A percentile compares a stretch with the other conserved stretches of the same genome.
phyloP scores from a whole-genome alignment of 129 eudicot species.

The Smallanthus sonchifolius region DNA sequence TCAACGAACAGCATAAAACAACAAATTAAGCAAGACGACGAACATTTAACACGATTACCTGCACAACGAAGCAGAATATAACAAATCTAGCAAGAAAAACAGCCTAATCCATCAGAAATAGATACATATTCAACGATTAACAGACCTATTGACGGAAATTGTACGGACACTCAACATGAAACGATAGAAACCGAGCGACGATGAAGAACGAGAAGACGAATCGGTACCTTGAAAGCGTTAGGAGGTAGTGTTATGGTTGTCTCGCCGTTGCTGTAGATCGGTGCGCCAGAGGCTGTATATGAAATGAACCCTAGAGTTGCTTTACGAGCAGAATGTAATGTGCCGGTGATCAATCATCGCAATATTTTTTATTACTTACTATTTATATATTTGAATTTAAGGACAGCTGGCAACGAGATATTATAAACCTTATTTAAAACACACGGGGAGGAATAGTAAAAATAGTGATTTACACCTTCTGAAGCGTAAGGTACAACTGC shows the following conservation, averaged over 20 bases:
- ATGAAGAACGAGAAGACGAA: slow-evolving; percentile 5
- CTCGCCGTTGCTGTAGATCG: slow-evolving; percentile 11
- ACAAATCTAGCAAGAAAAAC: neutral
- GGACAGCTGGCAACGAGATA: neutral
- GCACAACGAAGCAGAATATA: neutral
- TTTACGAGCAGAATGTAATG: slow-evolving; percentile 12
- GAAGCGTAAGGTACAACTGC: too few relatives aligned
- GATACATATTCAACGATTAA: neutral
- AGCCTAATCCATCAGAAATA: neutral
- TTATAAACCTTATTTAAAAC: too few relatives aligned
- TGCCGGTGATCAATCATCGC: slow-evolving; percentile 27
- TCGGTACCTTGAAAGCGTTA: slow-evolving; percentile 11
- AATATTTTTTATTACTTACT: neutral
- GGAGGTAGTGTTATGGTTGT: slow-evolving; percentile 7
- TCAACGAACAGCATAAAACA: neutral
- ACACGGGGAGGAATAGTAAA: too few relatives aligned
- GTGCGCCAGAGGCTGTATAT: slow-evolving; percentile 10
- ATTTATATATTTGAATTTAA: too few relatives aligned
- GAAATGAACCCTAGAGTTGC: slow-evolving; percentile 28
- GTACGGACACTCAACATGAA: neutral
- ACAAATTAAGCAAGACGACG: neutral
- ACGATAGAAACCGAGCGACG: neutral
- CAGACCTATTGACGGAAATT: neutral
- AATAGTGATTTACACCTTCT: too few relatives aligned
- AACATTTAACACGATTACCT: slow-evolving; percentile 13